phyloP scores from a whole-genome alignment of 139 green algal genomes.

The Chlorella sorokiniana region DNA sequence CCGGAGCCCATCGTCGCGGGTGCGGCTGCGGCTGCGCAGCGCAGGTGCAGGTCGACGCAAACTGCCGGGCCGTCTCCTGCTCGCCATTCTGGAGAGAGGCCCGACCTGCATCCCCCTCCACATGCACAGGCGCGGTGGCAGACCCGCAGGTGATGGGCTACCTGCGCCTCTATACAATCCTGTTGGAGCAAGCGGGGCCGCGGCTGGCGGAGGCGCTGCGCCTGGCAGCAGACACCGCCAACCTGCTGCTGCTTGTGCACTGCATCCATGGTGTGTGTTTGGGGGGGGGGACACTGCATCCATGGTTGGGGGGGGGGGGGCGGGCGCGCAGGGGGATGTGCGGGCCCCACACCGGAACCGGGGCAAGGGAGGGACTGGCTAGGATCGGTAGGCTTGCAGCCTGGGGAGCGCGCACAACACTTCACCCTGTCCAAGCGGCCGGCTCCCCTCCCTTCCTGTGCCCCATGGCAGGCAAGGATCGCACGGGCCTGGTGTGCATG shows the following conservation, averaged over 20 bases:
- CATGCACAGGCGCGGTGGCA: slow-evolving; percentile 39
- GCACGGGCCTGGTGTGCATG: slow-evolving; percentile 58
- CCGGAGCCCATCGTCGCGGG: slow-evolving; percentile 43
- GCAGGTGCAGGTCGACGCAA: not conserved
- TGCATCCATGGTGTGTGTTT: slow-evolving; percentile 49
- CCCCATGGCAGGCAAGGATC: slow-evolving; percentile 52
- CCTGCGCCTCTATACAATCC: slow-evolving; percentile 45
- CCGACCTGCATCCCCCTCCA: not conserved
- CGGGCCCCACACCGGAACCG: not conserved
- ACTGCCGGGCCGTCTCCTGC: not conserved
- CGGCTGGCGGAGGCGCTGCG: slow-evolving; percentile 45
- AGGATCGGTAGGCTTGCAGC: too few relatives aligned
- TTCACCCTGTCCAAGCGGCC: not conserved
- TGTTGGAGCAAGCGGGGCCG: slow-evolving; percentile 5
- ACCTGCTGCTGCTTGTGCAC: slow-evolving; percentile 47
- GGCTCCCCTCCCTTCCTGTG: not conserved
- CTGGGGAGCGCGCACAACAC: not conserved
- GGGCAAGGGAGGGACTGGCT: too few relatives aligned
- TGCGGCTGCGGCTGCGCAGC: not conserved
- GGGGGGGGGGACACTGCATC: not conserved
- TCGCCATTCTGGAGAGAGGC: too few relatives aligned
- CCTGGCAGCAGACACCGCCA: slow-evolving; percentile 34
- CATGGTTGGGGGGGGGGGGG: not conserved
- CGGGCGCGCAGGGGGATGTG: not conserved
- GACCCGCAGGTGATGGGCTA: slow-evolving; percentile 58